These are phyloP conservation scores for Phlebiopsis flavidoalba DNA, from an alignment of 768 basidiomycete genomes.

Conservation along the genomic window DNA sequence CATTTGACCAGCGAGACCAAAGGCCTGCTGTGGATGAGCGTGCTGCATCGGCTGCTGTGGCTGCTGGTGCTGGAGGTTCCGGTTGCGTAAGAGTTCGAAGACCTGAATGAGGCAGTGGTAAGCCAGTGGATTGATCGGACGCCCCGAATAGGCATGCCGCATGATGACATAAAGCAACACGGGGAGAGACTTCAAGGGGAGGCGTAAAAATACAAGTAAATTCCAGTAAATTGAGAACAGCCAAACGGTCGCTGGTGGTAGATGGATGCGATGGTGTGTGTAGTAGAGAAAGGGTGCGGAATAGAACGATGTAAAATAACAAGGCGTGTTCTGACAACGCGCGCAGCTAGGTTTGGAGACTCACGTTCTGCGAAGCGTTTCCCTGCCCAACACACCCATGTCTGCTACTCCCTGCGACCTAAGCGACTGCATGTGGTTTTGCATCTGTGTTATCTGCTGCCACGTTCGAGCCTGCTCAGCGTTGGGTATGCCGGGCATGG, in stretches of 20 bases:
- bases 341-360: background rate
- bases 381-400: slow-evolving; percentile 8
- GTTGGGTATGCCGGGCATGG: slow-evolving; percentile 38
- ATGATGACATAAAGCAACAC: slow-evolving; percentile 26
- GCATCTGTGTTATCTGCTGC: slow-evolving; percentile 40
- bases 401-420: slow-evolving; percentile 10
- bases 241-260: background rate
- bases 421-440: slow-evolving; percentile 9
- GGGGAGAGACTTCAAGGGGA: background rate
- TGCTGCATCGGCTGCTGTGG: slow-evolving; percentile 9
- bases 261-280: background rate
- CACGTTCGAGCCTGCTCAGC: slow-evolving; percentile 51
- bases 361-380: slow-evolving; percentile 10
- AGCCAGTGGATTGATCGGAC: slow-evolving; percentile 14
- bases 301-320: background rate
- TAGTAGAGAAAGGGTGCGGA: background rate
- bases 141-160: slow-evolving; percentile 5
- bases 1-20: slow-evolving; percentile 4
- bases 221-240: background rate
- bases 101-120: slow-evolving; percentile 8
- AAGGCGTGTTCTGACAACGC: background rate
- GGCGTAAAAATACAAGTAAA: background rate
- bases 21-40: slow-evolving; percentile 10
- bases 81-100: slow-evolving; percentile 7
- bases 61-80: background rate